Evolutionary conservation across 2,329 filamentous ascomycete genomes (phyloP).

Genomic region (Ceratocystis papillata): DNA sequence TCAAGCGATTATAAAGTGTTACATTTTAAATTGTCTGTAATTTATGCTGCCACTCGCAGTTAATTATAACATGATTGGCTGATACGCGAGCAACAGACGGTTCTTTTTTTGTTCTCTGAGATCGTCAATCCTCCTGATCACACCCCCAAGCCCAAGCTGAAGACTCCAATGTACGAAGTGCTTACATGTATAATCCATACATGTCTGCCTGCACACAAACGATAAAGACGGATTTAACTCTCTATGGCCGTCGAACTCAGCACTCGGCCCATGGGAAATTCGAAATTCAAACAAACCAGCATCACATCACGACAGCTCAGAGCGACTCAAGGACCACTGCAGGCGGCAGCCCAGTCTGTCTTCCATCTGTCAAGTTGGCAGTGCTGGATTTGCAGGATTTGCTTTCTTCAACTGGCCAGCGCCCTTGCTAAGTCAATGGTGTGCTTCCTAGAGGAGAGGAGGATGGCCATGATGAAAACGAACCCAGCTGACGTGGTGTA

Average conservation of each 20-base stretch:
- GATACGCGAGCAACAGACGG: not conserved
- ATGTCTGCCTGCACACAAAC: no score
- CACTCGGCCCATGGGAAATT: no score
- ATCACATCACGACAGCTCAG: not conserved
- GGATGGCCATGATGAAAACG: not conserved
- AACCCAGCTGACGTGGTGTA: not conserved
- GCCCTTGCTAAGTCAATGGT: no score
- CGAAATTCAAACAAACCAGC: not conserved
- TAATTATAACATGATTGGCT: not conserved
- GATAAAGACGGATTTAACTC: no score
- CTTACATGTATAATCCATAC: no score
- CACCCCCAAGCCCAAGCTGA: conserved; percentile 1
- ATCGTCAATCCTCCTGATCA: not conserved
- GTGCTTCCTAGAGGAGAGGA: not conserved
- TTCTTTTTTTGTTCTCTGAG: not conserved
- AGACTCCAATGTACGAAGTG: not conserved
- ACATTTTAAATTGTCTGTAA: conserved; percentile 3
- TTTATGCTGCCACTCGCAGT: not conserved
- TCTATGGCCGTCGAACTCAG: no score
- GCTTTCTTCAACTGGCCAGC: not conserved
- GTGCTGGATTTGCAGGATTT: not conserved
- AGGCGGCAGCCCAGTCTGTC: no score
- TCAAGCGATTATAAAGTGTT: not conserved
- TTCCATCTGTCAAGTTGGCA: not conserved
- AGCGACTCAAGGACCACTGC: no score